Conservation (phyloP, 2,329 filamentous ascomycete species). For the Alternaria solani region DNA sequence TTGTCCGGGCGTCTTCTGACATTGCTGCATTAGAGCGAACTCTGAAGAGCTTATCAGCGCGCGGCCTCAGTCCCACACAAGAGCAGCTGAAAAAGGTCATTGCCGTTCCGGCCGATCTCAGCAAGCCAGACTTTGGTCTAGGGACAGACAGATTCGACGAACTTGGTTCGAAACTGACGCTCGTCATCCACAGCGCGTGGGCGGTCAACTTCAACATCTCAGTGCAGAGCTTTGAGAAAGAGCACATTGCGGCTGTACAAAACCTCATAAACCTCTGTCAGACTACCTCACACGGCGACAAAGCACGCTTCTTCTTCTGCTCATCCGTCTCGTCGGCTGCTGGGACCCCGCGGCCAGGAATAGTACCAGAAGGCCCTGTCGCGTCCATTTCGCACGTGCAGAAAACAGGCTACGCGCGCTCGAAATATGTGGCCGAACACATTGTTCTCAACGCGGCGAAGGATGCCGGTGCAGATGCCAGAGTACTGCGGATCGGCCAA, state of each 20-base stretch:
- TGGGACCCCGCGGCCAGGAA: conserved; percentile 49
- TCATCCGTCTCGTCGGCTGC: conserved; percentile 57
- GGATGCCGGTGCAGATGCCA: conserved; percentile 28
- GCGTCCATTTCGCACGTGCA: conserved; percentile 53
- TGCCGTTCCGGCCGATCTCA: conserved; percentile 54
- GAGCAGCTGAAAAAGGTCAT: conserved; percentile 40
- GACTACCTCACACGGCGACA: conserved; percentile 39
- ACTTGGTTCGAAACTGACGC: conserved; percentile 42
- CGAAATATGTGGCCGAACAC: conserved; percentile 60
- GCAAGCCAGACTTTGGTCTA: conserved; percentile 54
- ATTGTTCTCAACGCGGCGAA: conserved; percentile 45
- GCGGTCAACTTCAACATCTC: conserved; percentile 66
- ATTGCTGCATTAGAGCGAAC: conserved; percentile 48
- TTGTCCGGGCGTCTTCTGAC: conserved; percentile 58
- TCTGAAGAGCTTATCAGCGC: conserved; percentile 43
- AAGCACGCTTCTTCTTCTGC: conserved; percentile 56
- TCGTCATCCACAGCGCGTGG: conserved; percentile 63
- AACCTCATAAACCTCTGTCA: conserved; percentile 56
- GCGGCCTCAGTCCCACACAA: conserved; percentile 48
- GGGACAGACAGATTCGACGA: conserved; percentile 21
- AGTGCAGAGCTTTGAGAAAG: conserved; percentile 59
- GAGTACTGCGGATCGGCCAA: conserved; percentile 56
- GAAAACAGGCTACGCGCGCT: conserved; percentile 62
- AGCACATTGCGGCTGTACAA: conserved; percentile 55
- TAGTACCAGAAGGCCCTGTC: conserved; percentile 49